phyloP scores from a whole-genome alignment of 306 rosid species.

The Fragaria ananassa region DNA sequence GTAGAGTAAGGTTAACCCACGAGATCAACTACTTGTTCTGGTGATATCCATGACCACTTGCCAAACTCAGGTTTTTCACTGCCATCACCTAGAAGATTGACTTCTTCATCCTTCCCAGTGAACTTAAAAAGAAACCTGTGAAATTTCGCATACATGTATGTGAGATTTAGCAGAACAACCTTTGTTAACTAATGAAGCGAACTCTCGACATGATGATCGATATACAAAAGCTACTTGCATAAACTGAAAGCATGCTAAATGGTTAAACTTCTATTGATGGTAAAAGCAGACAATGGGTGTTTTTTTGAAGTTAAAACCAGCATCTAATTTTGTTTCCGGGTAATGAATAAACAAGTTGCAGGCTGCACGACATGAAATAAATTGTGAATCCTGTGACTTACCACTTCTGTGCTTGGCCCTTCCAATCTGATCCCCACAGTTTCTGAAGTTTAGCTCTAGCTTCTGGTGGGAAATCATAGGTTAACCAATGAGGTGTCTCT shows the following conservation, averaged over 20 bases:
- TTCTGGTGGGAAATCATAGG: conserved; percentile 87
- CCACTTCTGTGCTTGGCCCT: conserved; percentile 96
- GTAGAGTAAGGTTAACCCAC: conserved; percentile 44
- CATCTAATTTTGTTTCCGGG: neutral
- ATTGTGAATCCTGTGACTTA: conserved; percentile 29
- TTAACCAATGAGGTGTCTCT: conserved; percentile 83
- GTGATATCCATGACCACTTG: conserved; percentile 80
- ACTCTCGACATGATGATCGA: neutral
- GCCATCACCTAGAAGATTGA: conserved; percentile 93
- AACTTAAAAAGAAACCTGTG: conserved; percentile 75
- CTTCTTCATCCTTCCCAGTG: conserved; percentile 73
- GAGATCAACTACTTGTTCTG: conserved; percentile 53
- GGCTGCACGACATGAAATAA: neutral
- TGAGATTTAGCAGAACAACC: neutral
- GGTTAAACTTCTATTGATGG: neutral
- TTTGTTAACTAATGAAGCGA: neutral
- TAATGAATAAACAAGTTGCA: conserved; percentile 20
- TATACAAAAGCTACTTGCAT: neutral
- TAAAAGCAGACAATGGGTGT: neutral
- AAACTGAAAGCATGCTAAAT: neutral
- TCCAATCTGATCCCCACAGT: conserved; percentile 89
- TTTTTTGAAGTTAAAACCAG: neutral
- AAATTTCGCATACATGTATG: neutral
- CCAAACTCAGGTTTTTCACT: conserved; percentile 93
- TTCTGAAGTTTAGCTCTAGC: conserved; percentile 61